Conservation (phyloP, 176 grass and related monocot genomes). For the maize (Zea mays) region Zm-B73-REFERENCE-NAM-5.0 NC_050100.1:176838501-176839000, state of each 20-base stretch:
- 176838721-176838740: not conserved
- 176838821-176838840: not conserved
- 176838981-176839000: not conserved
- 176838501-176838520: slow-evolving; percentile 12
- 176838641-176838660: slow-evolving; percentile 62
- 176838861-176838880: not conserved
- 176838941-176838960: not conserved
- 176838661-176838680: slow-evolving; percentile 82
- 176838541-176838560: not conserved
- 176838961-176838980: slow-evolving; percentile 14
- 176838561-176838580: slow-evolving; percentile 5
- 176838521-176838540: not conserved
- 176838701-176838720: slow-evolving; percentile 19
- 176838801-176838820: slow-evolving; percentile 9
- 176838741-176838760: not conserved
- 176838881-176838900: slow-evolving; percentile 24
- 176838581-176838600: not conserved
- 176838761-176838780: slow-evolving; percentile 30
- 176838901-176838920: slow-evolving; percentile 26
- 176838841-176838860: slow-evolving; percentile 21
- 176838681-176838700: slow-evolving; percentile 91
- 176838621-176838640: not conserved
- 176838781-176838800: not conserved
- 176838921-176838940: slow-evolving; percentile 2
- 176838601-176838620: slow-evolving; percentile 2